Evolutionary conservation across 495 filamentous ascomycete species (phyloP), one percentile per base, ranked within the genome.

Genomic region (Symbiotaphrina buchneri): DNA sequence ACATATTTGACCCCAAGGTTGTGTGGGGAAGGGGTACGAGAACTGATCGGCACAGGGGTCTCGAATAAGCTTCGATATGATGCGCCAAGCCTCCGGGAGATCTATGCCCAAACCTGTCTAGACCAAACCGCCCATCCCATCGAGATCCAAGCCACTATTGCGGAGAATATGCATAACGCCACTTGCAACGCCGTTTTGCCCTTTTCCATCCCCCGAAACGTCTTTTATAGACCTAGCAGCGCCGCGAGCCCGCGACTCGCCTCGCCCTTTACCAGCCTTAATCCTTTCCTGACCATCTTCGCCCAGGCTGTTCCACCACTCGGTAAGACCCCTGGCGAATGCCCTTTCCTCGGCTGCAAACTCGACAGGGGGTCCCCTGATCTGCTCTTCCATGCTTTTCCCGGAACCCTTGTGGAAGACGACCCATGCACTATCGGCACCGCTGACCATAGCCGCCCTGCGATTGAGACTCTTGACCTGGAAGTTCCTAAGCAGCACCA

Each of bases 401-500:
- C 42, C 54, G 58, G 38, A 36, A 14, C 43, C 42, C 11, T 36
- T 38, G 13, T 46, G 43, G 42, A 61, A 65, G 1, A 84, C 65
- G 3, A 68, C 76, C 77, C 80, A 90, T 16, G 63, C 54, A 21
- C 60, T 65, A 22, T 54, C 53, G 18, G 55, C 44, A 1, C 47
- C 49, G 34, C 58, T 65, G 21, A 64, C 44, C 5, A 67, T 54
- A 17, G 52, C 51, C 21, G 61, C 41, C 5, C 47, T 47, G 37
- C 49, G 50, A 21, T 45, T 61, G 33, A 55, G 45, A 20, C 52
- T 56, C 29, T 58, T 51, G 10, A 90, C 77, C 32, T 60, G 62
- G 41, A 94, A 82, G 24, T 70, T 59, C 4, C 74, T 62, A 8
- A 97, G 59, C 22, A 97, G 47, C 14, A 93, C 56, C 2, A 71